Percentiles rank a stretch among this genome's conserved stretches.
Conservation (phyloP, 2,329 filamentous ascomycete species). For the Fusarium sterilihyphosum region DNA sequence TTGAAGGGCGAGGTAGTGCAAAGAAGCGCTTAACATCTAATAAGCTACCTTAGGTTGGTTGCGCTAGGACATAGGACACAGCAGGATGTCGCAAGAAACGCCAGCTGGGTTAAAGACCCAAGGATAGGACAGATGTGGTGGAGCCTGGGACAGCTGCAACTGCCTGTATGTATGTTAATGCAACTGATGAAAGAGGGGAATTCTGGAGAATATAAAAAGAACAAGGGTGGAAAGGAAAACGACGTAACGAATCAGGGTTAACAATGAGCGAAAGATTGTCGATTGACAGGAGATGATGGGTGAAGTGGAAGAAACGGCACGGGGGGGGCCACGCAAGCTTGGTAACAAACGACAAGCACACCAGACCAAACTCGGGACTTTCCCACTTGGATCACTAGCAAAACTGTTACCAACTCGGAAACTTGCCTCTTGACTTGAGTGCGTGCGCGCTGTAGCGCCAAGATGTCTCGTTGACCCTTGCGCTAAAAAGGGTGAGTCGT, state of each 20-base stretch:
- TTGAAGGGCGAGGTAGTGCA: neutral
- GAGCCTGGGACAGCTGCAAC: conserved; percentile 33
- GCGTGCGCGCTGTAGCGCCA: conserved; percentile 25
- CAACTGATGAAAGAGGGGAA: conserved; percentile 11
- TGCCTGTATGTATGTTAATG: neutral
- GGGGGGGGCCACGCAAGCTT: conserved; percentile 39
- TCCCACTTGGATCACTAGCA: conserved; percentile 17
- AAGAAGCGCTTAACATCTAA: conserved; percentile 15
- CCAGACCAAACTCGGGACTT: conserved; percentile 27
- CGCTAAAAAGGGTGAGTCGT: conserved; percentile 24
- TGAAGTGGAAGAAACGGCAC: conserved; percentile 34
- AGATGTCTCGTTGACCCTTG: conserved; percentile 34
- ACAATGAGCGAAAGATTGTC: conserved; percentile 11
- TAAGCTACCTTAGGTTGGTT: neutral
- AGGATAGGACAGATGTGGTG: conserved; percentile 26
- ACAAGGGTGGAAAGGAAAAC: conserved; percentile 16
- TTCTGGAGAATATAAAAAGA: conserved; percentile 29
- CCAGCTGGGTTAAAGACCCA: conserved; percentile 32
- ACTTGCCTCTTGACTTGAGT: conserved; percentile 3
- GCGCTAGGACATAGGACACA: conserved; percentile 26
- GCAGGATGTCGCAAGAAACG: conserved; percentile 36
- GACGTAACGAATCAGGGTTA: conserved; percentile 27
- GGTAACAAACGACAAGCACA: conserved; percentile 12
- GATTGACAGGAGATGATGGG: conserved; percentile 32
- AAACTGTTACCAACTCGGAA: conserved; percentile 19